Percentiles rank a stretch among this genome's conserved stretches.
phyloP scores from a whole-genome alignment of 176 grass and related monocot species.

The Hordeum marinum region DNA sequence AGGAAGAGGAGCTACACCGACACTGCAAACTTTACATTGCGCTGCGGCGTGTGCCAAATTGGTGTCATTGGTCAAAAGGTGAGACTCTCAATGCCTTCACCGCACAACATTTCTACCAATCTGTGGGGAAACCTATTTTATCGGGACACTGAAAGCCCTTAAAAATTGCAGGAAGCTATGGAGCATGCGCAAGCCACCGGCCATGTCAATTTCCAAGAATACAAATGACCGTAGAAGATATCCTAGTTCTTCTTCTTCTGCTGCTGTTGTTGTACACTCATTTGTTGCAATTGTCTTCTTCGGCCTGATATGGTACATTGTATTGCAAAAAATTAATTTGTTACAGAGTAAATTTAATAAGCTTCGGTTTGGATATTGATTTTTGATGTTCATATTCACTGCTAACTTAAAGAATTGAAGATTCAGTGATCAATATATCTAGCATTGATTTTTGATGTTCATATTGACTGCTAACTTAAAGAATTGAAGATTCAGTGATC shows the following conservation, averaged over 20 bases:
- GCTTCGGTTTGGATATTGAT: not conserved
- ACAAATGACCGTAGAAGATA: conserved; percentile 43
- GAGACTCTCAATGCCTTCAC: not conserved
- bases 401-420: not conserved
- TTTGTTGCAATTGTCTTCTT: conserved; percentile 1
- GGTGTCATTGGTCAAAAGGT: conserved; percentile 88
- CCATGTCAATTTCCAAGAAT: conserved; percentile 93
- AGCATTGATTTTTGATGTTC: not conserved
- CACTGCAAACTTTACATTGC: conserved; percentile 80
- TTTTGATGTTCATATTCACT: not conserved
- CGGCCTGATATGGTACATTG: not conserved
- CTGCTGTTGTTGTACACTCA: conserved; percentile 3
- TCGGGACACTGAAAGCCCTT: not conserved
- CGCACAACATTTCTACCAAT: not conserved
- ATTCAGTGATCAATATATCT: not conserved
- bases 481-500: not conserved
- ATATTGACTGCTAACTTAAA: not conserved
- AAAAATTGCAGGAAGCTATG: conserved; percentile 62
- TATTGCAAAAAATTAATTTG: not conserved
- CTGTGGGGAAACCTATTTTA: not conserved
- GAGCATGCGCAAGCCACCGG: conserved; percentile 93
- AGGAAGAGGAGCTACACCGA: conserved; percentile 94
- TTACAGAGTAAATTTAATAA: not conserved
- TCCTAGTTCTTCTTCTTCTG: not conserved
- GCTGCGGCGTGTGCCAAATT: conserved; percentile 89